Evolutionary conservation across 1,139 yeast genomes (phyloP).

Genomic region (Candida dubliniensis): DNA sequence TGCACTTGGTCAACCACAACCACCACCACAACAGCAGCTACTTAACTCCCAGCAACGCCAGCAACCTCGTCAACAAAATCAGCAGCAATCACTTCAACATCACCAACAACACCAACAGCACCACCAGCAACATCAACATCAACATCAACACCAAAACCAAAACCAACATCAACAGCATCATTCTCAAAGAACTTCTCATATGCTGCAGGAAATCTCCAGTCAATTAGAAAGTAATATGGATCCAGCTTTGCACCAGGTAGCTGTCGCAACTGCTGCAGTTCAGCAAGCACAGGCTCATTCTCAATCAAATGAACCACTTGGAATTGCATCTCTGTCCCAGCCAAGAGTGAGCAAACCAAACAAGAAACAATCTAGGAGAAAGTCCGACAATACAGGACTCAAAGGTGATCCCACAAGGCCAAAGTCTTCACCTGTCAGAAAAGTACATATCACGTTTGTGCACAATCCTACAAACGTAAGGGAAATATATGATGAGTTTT

Average conservation of each 20-base stretch:
- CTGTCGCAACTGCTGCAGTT: constrained; percentile 36
- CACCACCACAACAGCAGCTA: constrained; percentile 2
- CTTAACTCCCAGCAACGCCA: constrained; percentile 3
- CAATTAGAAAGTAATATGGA: constrained; percentile 37
- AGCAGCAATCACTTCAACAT: constrained; percentile 5
- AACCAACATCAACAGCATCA: constrained; percentile 13
- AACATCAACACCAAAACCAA: constrained; percentile 5
- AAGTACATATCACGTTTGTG: constrained; percentile 39
- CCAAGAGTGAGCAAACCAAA: constrained; percentile 3
- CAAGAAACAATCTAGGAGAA: constrained; percentile 8
- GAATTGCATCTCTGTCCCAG: constrained; percentile 1
- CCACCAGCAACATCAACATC: constrained; percentile 13
- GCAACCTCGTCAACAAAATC: constrained; percentile 4
- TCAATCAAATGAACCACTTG: constrained; percentile 2
- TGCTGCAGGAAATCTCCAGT: constrained; percentile 7
- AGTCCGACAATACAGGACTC: constrained; percentile 6
- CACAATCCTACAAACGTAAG: constrained; percentile 49
- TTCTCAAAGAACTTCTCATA: constrained; percentile 3
- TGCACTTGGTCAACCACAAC: constrained; percentile 1
- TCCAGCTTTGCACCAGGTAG: constrained; percentile 41
- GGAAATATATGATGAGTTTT: constrained; percentile 49
- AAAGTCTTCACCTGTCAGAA: constrained; percentile 28
- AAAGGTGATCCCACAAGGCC: constrained; percentile 7
- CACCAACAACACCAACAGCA: constrained; percentile 7
- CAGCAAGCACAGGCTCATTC: constrained; percentile 8